Conservation (phyloP, 345 rosid genomes). For the Gynandropsis gynandra region DNA sequence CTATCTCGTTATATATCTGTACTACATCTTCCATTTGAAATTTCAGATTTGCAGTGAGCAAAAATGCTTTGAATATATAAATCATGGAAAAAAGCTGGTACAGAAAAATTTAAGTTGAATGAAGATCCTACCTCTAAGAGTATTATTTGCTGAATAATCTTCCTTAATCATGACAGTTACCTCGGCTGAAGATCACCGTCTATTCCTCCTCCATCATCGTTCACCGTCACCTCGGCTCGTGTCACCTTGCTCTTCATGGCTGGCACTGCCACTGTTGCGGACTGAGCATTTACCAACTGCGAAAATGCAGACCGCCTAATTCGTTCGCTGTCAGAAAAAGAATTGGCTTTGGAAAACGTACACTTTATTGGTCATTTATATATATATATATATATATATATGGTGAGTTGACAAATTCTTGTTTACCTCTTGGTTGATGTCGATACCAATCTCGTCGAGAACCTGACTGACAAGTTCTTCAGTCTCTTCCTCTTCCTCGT, state of each 20-base stretch:
- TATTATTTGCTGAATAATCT: conserved; percentile 54
- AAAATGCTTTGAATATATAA: not conserved
- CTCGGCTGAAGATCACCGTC: conserved; percentile 85
- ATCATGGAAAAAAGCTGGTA: conserved; percentile 1
- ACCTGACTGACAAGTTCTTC: too few relatives aligned
- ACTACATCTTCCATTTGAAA: too few relatives aligned
- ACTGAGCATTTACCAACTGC: conserved; percentile 83
- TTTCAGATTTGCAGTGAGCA: conserved; percentile 45
- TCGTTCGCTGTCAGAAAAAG: not conserved
- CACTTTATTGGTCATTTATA: too few relatives aligned
- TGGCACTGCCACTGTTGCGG: conserved; percentile 63
- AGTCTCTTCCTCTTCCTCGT: too few relatives aligned
- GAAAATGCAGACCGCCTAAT: not conserved
- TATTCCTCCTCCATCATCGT: conserved; percentile 55
- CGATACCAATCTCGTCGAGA: too few relatives aligned
- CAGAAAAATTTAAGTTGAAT: too few relatives aligned
- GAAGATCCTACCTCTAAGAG: too few relatives aligned
- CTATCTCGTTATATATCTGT: too few relatives aligned
- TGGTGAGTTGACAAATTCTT: too few relatives aligned
- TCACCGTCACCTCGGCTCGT: conserved; percentile 54
- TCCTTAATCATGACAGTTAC: conserved; percentile 55
- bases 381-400: too few relatives aligned
- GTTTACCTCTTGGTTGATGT: too few relatives aligned
- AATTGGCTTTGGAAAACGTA: not conserved
- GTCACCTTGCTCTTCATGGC: conserved; percentile 61